phyloP scores from a whole-genome alignment of 768 basidiomycete species.

The Hortiboletus campestris region DNA sequence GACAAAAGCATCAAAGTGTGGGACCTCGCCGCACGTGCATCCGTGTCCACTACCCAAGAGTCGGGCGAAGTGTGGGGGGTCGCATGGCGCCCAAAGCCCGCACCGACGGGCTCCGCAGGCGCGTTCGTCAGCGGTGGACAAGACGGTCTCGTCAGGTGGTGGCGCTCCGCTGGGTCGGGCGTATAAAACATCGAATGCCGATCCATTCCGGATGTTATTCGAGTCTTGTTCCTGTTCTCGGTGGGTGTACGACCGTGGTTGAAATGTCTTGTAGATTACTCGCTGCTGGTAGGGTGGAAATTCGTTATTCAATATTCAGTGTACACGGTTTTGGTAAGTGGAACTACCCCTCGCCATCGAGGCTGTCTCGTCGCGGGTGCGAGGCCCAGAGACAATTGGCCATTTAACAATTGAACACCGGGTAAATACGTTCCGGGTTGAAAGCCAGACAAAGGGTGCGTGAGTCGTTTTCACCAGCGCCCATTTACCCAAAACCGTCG shows the following conservation, averaged over 20 bases:
- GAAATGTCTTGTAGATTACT: constrained; percentile 1
- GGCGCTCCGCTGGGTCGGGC: constrained; percentile 64
- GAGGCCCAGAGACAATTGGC: too few relatives aligned
- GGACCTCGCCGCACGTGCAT: constrained; percentile 73
- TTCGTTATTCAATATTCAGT: too few relatives aligned
- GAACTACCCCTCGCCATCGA: too few relatives aligned
- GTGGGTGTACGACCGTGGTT: neutral
- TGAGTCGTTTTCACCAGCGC: too few relatives aligned
- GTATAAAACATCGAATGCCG: constrained; percentile 1
- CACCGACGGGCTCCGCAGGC: constrained; percentile 53
- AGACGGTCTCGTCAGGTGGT: constrained; percentile 74
- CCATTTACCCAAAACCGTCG: too few relatives aligned
- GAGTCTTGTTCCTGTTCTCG: neutral
- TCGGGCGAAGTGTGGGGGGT: constrained; percentile 83
- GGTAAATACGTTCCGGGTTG: too few relatives aligned
- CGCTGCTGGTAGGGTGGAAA: neutral
- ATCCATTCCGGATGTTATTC: neutral
- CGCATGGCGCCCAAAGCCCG: constrained; percentile 69
- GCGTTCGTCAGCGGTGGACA: constrained; percentile 73
- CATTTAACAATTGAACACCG: too few relatives aligned
- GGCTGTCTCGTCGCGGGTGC: too few relatives aligned
- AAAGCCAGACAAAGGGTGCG: too few relatives aligned
- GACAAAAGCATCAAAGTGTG: constrained; percentile 87
- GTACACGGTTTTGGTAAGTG: too few relatives aligned
- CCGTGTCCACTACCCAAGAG: constrained; percentile 76